These are phyloP conservation scores for Ophiostoma perfectum DNA, from an alignment of 2,329 filamentous ascomycete species.

Conservation along the genomic window DNA sequence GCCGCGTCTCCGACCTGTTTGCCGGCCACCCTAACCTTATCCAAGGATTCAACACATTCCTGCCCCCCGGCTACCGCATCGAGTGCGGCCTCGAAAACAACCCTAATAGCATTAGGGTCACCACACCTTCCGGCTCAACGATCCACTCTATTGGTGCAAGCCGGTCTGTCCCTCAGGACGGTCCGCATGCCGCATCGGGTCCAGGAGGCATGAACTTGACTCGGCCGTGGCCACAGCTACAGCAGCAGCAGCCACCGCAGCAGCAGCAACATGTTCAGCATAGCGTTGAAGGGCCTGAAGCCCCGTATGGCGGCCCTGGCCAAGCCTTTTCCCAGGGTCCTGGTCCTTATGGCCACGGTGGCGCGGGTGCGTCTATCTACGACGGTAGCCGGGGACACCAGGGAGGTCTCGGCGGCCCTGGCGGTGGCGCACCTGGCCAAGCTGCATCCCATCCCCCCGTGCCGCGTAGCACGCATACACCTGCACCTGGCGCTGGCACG, in stretches of 20 bases:
- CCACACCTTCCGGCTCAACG: conserved; percentile 95
- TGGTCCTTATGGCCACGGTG: conserved; percentile 31
- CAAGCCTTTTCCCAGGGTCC: conserved; percentile 40
- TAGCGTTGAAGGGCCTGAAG: conserved; percentile 58
- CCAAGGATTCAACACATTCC: conserved; percentile 96
- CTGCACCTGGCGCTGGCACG: conserved; percentile 46
- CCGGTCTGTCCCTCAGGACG: conserved; percentile 45
- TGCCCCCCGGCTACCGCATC: conserved; percentile 92
- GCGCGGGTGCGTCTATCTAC: conserved; percentile 18
- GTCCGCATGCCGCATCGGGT: conserved; percentile 35
- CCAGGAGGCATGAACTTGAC: conserved; percentile 42
- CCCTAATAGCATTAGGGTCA: conserved; percentile 92
- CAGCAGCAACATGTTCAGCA: conserved; percentile 55
- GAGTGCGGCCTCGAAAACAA: conserved; percentile 93
- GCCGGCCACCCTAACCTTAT: conserved; percentile 93
- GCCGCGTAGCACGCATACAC: conserved; percentile 53
- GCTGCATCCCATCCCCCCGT: conserved; percentile 37
- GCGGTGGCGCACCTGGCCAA: conserved; percentile 14
- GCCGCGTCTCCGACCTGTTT: conserved; percentile 90
- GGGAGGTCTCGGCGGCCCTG: conserved; percentile 16
- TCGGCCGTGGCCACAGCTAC: conserved; percentile 32
- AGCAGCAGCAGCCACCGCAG: conserved; percentile 49
- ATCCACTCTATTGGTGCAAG: conserved; percentile 71
- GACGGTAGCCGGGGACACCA: conserved; percentile 22
- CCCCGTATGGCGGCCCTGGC: conserved; percentile 54